Evolutionary conservation across 768 basidiomycete genomes (phyloP), one percentile per base, ranked within the genome.

Genomic region (Lentinus tigrinus): DNA sequence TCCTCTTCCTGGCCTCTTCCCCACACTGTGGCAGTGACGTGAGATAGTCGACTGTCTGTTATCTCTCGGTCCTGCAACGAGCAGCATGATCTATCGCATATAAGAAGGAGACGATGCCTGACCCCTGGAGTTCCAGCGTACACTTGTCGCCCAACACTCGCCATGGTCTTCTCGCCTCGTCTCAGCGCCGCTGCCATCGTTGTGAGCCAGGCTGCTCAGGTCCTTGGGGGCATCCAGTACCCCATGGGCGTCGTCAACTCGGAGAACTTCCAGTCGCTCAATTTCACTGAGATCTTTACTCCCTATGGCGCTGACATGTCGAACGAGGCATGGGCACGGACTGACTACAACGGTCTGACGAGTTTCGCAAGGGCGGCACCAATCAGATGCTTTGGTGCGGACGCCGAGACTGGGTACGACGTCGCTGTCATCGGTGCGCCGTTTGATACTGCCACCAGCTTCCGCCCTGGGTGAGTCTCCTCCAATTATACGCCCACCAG

Each of bases 361-460:
- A 70, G 63, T 5, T 72, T 66, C 48, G 70, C 69, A 14, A 57
- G 51, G 21, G 57, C 71, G 14, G 17, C 39, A 4, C 71, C 71
- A 2, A 50, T 69, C 37, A 34, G 70, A 19, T 72, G 71, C 52
- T 70, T 71, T 28, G 71, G 71, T 3, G 57, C 46, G 1, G 71
- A 72, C 39, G 61, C 54, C 9, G 65, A 52, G 17, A 43, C 40
- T 16, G 47, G 13, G n/a, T 72, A 65, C 54, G 70, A 72, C 51
- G 69, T 72, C 11, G 71, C 71, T 0, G 67, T 72, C 21, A 17
- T 57, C 61, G 69, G 69, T 28, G 69, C 72, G 31, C 69, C 70
- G 2, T 71, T 73, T 36, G 72, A 73, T 47, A 73, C 70, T 16
- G 66, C 69, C 10, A 73, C 70, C 2, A 69, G 67, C 49, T 73